phyloP scores from a whole-genome alignment of 768 basidiomycete genomes.

The Tricholoma sp. region DNA sequence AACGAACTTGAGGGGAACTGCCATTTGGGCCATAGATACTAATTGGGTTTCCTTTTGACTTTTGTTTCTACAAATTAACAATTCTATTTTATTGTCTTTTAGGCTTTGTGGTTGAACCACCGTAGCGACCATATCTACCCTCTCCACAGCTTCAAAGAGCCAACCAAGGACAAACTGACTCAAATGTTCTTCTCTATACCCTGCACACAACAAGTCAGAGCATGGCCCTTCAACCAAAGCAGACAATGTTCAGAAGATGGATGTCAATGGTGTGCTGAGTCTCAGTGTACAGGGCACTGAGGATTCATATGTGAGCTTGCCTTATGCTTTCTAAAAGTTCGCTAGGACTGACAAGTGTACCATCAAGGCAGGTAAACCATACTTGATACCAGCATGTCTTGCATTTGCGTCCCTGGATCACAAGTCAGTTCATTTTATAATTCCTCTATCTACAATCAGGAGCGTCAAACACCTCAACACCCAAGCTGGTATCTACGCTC shows the following conservation, averaged over 20 bases:
- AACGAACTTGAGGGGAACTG: no score
- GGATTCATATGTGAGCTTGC: conserved; percentile 83
- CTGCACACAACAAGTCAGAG: conserved; percentile 31
- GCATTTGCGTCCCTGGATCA: conserved; percentile 88
- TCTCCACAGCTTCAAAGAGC: conserved; percentile 88
- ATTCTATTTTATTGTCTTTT: no score
- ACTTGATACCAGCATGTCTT: conserved; percentile 85
- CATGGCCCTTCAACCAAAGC: no score
- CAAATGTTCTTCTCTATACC: conserved; percentile 87
- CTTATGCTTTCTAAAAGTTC: neutral
- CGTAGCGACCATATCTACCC: conserved; percentile 84
- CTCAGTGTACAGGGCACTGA: conserved; percentile 74
- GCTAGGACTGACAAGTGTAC: neutral
- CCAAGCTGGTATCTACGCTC: conserved; percentile 91
- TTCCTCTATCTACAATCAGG: conserved; percentile 89
- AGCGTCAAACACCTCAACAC: conserved; percentile 93
- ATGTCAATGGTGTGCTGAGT: conserved; percentile 85
- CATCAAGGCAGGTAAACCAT: conserved; percentile 79
- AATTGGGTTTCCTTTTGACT: no score
- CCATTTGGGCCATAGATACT: no score
- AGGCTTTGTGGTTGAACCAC: neutral
- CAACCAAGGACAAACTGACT: conserved; percentile 80
- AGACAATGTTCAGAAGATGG: conserved; percentile 62
- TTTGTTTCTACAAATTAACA: no score
- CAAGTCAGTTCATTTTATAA: conserved; percentile 86